Conservation (phyloP, 495 filamentous ascomycete species). For the Neurospora sp. region DNA sequence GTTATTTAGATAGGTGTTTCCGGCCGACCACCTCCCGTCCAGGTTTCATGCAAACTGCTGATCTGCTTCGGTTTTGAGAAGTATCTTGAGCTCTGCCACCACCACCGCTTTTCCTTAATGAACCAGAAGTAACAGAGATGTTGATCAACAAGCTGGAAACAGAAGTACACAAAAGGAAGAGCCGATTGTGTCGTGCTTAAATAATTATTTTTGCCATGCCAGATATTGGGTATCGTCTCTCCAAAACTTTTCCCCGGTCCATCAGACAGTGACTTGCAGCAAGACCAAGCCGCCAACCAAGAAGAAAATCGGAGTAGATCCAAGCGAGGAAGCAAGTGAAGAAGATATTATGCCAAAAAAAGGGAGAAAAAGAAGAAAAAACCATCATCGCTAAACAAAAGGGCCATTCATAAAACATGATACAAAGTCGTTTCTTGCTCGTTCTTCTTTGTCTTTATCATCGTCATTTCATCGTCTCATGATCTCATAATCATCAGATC, state of each 20-base stretch:
- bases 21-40: not conserved
- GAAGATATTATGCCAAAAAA: not conserved
- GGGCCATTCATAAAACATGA: not conserved
- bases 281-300: not conserved
- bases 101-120: not conserved
- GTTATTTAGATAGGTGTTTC: not conserved
- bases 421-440: not conserved
- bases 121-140: not conserved
- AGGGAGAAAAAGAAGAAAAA: not conserved
- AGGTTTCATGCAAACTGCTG: not conserved
- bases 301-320: not conserved
- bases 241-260: not conserved
- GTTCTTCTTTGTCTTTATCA: conserved; percentile 6
- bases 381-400: not conserved
- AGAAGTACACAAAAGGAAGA: not conserved
- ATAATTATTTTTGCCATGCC: not conserved
- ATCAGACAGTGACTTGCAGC: not conserved
- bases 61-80: not conserved
- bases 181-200: not conserved
- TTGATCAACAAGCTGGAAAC: not conserved
- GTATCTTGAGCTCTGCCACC: not conserved
- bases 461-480: conserved; percentile 7
- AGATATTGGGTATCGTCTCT: not conserved
- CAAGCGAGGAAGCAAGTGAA: not conserved
- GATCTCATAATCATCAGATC: not conserved